Evolutionary conservation across 163 green algal genomes (phyloP), one percentile per base, ranked within the genome.

Genomic region (Volvox carteri): DNA sequence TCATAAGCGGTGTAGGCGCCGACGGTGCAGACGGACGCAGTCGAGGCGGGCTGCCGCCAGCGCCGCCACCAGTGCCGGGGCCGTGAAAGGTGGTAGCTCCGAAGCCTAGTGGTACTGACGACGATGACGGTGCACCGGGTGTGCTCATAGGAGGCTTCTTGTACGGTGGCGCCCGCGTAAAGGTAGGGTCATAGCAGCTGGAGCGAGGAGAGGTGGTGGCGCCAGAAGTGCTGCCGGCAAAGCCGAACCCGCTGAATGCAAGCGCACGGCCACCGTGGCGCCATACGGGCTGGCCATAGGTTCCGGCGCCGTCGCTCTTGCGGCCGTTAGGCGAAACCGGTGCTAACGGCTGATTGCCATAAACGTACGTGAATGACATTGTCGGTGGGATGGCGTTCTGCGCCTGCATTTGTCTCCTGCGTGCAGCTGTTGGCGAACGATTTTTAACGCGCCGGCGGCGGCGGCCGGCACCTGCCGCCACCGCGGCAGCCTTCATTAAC

Each of bases 191-290:
- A 33, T 52, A 33, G 56, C 21, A 2, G 37, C 28, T 4, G 30
- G 44, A 37, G 19, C 79, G 79, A 5, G 78, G 78, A 12, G 78
- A 86, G 25, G 44, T 28, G 79, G 19, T 44, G 78, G 41, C n/a
- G n/a, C n/a, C n/a, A n/a, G n/a, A 54, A 2, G 54, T 23, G 77
- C n/a, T 73, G 60, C 81, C 50, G 33, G 50, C 76, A 28, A 84
- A 52, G 50, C 76, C 65, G 0, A 72, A 2, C 1, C 81, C 65
- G 33, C 21, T 42, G 46, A 50, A 37, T 2, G 65, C 65, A 3
- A 87, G 30, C 18, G 81, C 81, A 0, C 81, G 81, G 33, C 81
- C 81, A 35, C 81, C 81, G 35, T 87, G 81, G 23, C 81, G 65
- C 81, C 81, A 87, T 21, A 56, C 62, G 8, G 79, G 79, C 79